Percentiles rank a stretch among this genome's conserved stretches.
These are phyloP conservation scores for Torulaspora indica DNA, from an alignment of 805 yeast genomes.

Conservation along the genomic window DNA sequence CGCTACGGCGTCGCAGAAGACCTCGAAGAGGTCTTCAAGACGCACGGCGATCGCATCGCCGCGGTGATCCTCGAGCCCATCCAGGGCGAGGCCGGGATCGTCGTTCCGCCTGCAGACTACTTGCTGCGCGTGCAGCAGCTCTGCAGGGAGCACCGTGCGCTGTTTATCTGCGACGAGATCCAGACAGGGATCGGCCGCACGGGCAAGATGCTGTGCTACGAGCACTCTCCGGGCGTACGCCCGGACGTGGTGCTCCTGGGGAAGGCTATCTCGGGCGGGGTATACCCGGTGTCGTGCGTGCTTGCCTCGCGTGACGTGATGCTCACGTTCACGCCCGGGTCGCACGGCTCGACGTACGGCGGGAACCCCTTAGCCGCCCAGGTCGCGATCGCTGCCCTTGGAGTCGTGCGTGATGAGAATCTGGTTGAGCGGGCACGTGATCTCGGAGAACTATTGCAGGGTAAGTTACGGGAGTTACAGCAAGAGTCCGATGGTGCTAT, in stretches of 20 bases:
- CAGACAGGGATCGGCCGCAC: constrained; percentile 98
- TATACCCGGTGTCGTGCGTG: constrained; percentile 86
- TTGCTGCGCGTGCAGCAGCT: constrained; percentile 64
- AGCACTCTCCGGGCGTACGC: constrained; percentile 70
- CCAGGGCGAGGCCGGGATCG: constrained; percentile 98
- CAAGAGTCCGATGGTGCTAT: constrained; percentile 51
- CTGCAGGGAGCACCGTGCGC: constrained; percentile 77
- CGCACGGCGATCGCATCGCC: constrained; percentile 84
- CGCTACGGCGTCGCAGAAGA: constrained; percentile 87
- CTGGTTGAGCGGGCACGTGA: constrained; percentile 71
- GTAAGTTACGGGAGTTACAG: constrained; percentile 52
- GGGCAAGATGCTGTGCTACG: constrained; percentile 87
- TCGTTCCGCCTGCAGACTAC: constrained; percentile 84
- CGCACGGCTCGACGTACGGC: constrained; percentile 97
- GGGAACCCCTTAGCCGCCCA: constrained; percentile 94
- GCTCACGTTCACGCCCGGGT: constrained; percentile 87
- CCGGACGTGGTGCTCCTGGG: constrained; percentile 90
- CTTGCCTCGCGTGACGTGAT: constrained; percentile 85
- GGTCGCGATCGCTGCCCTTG: constrained; percentile 88
- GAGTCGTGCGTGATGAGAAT: constrained; percentile 83
- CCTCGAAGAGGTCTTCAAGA: constrained; percentile 71
- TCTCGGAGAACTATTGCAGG: constrained; percentile 66
- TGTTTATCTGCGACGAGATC: constrained; percentile 92
- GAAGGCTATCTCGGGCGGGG: constrained; percentile 95
- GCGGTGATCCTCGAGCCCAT: constrained; percentile 92